A percentile compares a stretch with the other conserved stretches of the same genome.
These are phyloP conservation scores for Leucosporidium yakuticum DNA, from an alignment of 768 basidiomycete species.

Conservation along the genomic window DNA sequence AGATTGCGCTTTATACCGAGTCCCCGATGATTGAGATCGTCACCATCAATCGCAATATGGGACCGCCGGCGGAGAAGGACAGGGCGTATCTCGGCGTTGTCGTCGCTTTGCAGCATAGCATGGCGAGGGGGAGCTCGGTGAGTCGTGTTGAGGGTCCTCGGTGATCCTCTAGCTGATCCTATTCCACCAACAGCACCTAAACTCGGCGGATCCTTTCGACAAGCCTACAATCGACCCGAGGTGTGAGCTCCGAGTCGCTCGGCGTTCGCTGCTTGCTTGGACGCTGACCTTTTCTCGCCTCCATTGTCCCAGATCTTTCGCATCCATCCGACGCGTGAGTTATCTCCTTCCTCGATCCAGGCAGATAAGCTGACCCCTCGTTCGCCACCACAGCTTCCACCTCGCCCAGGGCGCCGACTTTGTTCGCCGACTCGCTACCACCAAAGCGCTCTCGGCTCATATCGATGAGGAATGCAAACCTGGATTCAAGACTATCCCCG, in stretches of 20 bases:
- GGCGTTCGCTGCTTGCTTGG: no score
- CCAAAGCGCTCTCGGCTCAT: not conserved
- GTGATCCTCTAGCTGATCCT: no score
- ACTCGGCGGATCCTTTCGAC: no score
- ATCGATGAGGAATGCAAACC: constrained; percentile 42
- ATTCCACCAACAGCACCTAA: no score
- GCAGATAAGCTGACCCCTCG: no score
- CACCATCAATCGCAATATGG: constrained; percentile 12
- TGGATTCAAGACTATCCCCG: constrained; percentile 42
- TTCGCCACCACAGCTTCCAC: not conserved
- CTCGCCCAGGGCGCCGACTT: constrained; percentile 10
- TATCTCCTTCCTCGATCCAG: no score
- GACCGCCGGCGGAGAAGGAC: constrained; percentile 31
- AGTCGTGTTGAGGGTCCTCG: not conserved
- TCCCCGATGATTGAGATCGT: constrained; percentile 25
- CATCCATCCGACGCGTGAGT: not conserved
- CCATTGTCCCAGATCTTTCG: not conserved
- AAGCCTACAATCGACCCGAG: no score
- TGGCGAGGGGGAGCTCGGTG: constrained; percentile 22
- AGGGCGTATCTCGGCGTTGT: constrained; percentile 49
- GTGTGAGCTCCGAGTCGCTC: no score
- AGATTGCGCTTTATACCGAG: not conserved
- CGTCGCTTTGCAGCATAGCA: constrained; percentile 19
- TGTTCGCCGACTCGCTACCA: constrained; percentile 11
- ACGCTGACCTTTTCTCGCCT: no score